Evolutionary conservation across 148 eudicot species (phyloP), one percentile per base, ranked within the genome.

Genomic region (Amaranthus cruentus): DNA sequence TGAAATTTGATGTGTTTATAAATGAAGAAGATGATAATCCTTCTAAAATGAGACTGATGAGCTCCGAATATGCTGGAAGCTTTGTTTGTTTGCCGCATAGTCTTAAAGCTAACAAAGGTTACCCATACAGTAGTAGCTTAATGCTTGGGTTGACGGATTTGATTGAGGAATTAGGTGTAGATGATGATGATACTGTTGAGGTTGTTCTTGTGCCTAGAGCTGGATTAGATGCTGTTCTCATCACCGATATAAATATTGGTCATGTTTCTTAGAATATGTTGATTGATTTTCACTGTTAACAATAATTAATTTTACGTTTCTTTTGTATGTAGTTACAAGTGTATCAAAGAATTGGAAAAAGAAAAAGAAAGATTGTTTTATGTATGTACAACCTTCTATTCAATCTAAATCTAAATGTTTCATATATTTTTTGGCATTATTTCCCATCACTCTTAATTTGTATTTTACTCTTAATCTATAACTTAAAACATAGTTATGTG

Each of bases 1-100:
- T 81, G 5, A 91, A 89, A 75, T 91, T 91, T 28, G 91, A 91
- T 44, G 90, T 89, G 38, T 84, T 75, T 28, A 73, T 91, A 3
- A 91, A 91, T 46, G 93, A 85, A 46, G 89, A 88, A 59, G 83
- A 85, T 6, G 93, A 83, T 7, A 55, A 74, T 6, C 56, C 68
- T 53, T 63, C 57, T n/a, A 42, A 55, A n/a, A 76, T 61, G 11
- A 73, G 63, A 5, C 78, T 83, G 21, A 81, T 84, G 2, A 85
- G 80, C 57, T 75, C 83, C 0, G 93, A 91, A 84, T 91, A 83
- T 28, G 89, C 90, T 2, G 96, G 96, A 1, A 88, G 92, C 58
- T 90, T 84, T 62, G 87, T 87, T 75, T 84, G 84, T 28, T 84
- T 91, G 73, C 88, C 89, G 9, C 91, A 82, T 47, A 85, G 77